Conservation (phyloP, 1,139 yeast genomes). For the Taiozyma sp. region DNA sequence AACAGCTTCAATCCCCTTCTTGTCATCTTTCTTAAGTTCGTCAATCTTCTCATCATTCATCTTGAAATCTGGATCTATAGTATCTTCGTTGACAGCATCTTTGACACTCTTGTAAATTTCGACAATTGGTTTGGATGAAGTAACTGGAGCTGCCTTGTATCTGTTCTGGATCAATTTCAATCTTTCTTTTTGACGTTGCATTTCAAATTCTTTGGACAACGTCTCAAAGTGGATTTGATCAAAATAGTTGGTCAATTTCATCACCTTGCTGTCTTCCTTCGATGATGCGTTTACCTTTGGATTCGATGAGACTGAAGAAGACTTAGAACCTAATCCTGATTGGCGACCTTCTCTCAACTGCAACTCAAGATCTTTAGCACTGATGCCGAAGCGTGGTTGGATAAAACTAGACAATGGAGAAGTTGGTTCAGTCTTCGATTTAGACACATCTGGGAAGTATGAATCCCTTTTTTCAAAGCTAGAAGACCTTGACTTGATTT, state of each 20-base stretch:
- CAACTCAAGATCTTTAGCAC: conserved; percentile 24
- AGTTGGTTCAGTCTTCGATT: not conserved
- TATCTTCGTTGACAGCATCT: conserved; percentile 67
- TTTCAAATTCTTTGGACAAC: conserved; percentile 78
- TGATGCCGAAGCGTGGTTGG: conserved; percentile 21
- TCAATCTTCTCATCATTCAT: conserved; percentile 1
- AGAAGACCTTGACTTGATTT: conserved; percentile 6
- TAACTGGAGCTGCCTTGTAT: conserved; percentile 71
- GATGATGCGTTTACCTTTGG: conserved; percentile 7
- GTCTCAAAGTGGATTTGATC: conserved; percentile 80
- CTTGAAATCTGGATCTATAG: conserved; percentile 6
- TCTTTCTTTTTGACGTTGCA: conserved; percentile 80
- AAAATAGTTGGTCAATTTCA: conserved; percentile 62
- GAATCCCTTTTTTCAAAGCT: conserved; percentile 5
- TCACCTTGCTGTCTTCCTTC: conserved; percentile 41
- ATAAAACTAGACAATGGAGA: not conserved
- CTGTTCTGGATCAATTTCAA: conserved; percentile 55
- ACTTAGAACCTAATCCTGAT: conserved; percentile 16
- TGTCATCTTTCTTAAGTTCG: conserved; percentile 17
- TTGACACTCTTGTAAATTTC: conserved; percentile 87
- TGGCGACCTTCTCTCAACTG: conserved; percentile 26
- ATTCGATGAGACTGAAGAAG: conserved; percentile 7
- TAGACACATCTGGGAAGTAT: conserved; percentile 1
- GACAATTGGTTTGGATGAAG: conserved; percentile 80
- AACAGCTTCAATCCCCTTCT: conserved; percentile 15